These are phyloP conservation scores for Neonectria punicea DNA, from an alignment of 2,329 filamentous ascomycete species.

Conservation along the genomic window DNA sequence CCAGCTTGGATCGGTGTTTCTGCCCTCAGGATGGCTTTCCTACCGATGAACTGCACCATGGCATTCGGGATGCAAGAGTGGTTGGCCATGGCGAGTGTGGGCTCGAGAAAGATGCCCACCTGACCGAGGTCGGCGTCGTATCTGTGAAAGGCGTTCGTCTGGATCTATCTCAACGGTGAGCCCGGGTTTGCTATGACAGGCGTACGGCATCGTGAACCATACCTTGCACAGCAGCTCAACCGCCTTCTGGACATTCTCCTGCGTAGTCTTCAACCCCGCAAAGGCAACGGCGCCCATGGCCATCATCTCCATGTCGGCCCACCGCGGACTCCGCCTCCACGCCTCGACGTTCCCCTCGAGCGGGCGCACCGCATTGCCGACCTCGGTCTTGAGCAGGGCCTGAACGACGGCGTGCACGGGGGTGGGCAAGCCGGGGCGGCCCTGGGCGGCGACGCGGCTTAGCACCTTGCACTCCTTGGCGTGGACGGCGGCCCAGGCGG, in stretches of 20 bases:
- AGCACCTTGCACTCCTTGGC: constrained; percentile 64
- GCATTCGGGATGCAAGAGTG: constrained; percentile 72
- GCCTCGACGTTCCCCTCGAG: constrained; percentile 60
- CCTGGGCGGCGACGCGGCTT: constrained; percentile 42
- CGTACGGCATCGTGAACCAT: constrained; percentile 15
- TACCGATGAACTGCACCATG: constrained; percentile 64
- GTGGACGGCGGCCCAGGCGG: constrained; percentile 64
- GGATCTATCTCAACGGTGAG: constrained; percentile 54
- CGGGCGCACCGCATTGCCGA: constrained; percentile 47
- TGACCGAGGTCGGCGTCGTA: constrained; percentile 63
- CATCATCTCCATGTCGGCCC: constrained; percentile 62
- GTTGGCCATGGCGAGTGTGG: constrained; percentile 67
- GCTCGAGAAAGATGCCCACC: constrained; percentile 66
- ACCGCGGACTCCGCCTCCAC: constrained; percentile 51
- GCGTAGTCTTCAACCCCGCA: constrained; percentile 50
- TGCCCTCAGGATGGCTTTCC: constrained; percentile 62
- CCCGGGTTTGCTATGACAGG: background rate
- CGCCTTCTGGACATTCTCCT: constrained; percentile 52
- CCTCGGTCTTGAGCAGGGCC: constrained; percentile 55
- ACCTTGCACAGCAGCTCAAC: constrained; percentile 66
- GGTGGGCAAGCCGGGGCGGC: constrained; percentile 57
- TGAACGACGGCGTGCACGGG: constrained; percentile 65
- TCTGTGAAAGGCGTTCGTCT: constrained; percentile 71
- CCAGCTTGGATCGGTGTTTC: constrained; percentile 59
- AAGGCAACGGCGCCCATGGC: constrained; percentile 56